Conservation (phyloP, 2,329 filamentous ascomycete genomes). For the Neoarthrinium moseri region DNA sequence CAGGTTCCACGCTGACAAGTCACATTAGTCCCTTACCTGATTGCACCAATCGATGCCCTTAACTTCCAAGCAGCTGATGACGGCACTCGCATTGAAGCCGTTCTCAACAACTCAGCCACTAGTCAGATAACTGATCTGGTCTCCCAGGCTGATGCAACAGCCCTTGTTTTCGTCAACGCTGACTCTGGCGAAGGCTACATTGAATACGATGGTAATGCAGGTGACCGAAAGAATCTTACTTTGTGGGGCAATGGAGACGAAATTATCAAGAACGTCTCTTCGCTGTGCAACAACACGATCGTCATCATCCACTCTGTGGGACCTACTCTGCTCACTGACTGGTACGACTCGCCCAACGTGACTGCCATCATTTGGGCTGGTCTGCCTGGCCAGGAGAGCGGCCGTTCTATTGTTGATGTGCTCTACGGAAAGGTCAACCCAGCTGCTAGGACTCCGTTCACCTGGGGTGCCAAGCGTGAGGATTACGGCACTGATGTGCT, state of each 20-base stretch:
- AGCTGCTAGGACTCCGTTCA: slow-evolving; percentile 75
- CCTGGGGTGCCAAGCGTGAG: slow-evolving; percentile 66
- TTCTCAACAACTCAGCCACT: slow-evolving; percentile 65
- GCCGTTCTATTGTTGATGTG: slow-evolving; percentile 77
- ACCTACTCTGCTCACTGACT: slow-evolving; percentile 73
- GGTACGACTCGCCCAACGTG: slow-evolving; percentile 76
- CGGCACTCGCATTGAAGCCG: slow-evolving; percentile 63
- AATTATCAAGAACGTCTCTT: slow-evolving; percentile 77
- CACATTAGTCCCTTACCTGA: slow-evolving; percentile 75
- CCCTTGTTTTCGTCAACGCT: slow-evolving; percentile 86
- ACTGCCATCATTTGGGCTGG: slow-evolving; percentile 83
- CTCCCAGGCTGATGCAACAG: slow-evolving; percentile 60
- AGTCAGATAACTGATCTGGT: slow-evolving; percentile 60
- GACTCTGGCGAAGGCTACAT: slow-evolving; percentile 87
- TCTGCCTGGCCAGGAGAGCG: slow-evolving; percentile 79
- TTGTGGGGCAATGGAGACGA: slow-evolving; percentile 81
- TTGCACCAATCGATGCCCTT: slow-evolving; percentile 72
- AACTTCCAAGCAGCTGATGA: slow-evolving; percentile 61
- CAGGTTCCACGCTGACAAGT: too few species aligned
- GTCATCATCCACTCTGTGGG: slow-evolving; percentile 87
- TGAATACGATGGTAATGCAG: slow-evolving; percentile 75
- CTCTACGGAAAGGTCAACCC: slow-evolving; percentile 81
- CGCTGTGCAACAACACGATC: slow-evolving; percentile 81
- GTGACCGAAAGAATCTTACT: slow-evolving; percentile 90
- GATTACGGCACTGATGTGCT: slow-evolving; percentile 70